Evolutionary conservation across 768 basidiomycete species (phyloP).

Genomic region (Rubroboletus satanas): DNA sequence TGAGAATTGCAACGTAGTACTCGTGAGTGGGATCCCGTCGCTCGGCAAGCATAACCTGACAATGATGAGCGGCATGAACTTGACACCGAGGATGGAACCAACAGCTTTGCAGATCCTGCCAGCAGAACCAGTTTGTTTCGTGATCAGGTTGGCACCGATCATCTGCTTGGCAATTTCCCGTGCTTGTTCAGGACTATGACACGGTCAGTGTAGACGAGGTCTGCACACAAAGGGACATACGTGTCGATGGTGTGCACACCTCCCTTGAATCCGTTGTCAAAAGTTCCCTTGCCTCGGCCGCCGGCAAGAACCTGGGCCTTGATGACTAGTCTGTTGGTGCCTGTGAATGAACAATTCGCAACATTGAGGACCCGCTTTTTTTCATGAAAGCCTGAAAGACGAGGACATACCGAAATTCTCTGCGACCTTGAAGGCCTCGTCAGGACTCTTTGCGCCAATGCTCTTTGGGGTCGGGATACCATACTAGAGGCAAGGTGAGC

Average conservation of each 20-base stretch:
- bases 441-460: conserved; percentile 77
- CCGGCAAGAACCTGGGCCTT: conserved; percentile 99
- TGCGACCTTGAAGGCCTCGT: conserved; percentile 88
- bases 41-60: conserved; percentile 95
- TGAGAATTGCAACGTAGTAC: conserved; percentile 96
- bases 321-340: conserved; percentile 79
- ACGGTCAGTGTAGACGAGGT: conserved; percentile 6
- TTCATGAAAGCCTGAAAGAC: neutral
- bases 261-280: conserved; percentile 93
- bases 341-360: conserved; percentile 36
- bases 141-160: conserved; percentile 94
- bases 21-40: conserved; percentile 91
- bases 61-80: conserved; percentile 12
- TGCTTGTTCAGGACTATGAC: conserved; percentile 75
- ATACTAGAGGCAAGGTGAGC: conserved; percentile 54
- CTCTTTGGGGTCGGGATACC: conserved; percentile 94
- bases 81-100: conserved; percentile 27
- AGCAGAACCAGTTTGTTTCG: conserved; percentile 93
- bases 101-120: conserved; percentile 96
- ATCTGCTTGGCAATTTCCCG: conserved; percentile 85
- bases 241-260: conserved; percentile 93
- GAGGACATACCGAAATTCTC: conserved; percentile 71
- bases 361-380: neutral
- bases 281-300: conserved; percentile 96
- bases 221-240: conserved; percentile 38